A percentile compares a stretch with the other conserved stretches of the same genome.
Evolutionary conservation across 2,329 filamentous ascomycete genomes (phyloP).

Genomic region (Aspergillus terreus): DNA sequence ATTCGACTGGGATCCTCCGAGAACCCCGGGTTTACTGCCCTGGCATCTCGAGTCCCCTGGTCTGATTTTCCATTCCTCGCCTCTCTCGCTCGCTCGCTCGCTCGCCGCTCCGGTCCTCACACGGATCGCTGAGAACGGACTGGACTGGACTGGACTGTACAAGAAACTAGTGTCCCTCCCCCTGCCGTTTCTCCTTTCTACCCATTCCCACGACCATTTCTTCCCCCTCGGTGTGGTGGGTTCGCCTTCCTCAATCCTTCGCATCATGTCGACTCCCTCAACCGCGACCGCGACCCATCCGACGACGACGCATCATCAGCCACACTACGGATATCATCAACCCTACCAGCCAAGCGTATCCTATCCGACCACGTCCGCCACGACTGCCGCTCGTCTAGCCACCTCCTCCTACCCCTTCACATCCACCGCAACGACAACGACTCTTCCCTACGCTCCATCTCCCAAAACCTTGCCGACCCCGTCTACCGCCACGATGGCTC

Average conservation of each 20-base stretch:
- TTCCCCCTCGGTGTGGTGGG: not conserved
- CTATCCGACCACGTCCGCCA: constrained; percentile 48
- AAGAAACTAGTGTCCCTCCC: not conserved
- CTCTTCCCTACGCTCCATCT: constrained; percentile 31
- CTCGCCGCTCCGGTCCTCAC: not conserved
- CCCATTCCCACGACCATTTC: not conserved
- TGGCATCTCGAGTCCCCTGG: constrained; percentile 1
- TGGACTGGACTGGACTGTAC: not conserved
- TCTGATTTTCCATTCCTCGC: not conserved
- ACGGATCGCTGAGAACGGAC: not conserved
- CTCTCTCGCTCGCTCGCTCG: not conserved
- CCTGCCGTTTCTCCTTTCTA: not conserved
- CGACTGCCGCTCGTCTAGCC: constrained; percentile 38
- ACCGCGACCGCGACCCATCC: constrained; percentile 70
- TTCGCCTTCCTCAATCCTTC: constrained; percentile 10
- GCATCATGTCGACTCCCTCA: constrained; percentile 74
- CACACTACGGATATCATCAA: constrained; percentile 59
- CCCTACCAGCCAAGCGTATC: constrained; percentile 53
- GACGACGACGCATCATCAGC: constrained; percentile 59
- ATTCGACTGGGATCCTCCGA: not conserved
- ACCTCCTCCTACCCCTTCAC: constrained; percentile 43
- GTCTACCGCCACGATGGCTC: constrained; percentile 29
- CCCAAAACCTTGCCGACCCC: constrained; percentile 37
- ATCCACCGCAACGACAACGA: constrained; percentile 28
- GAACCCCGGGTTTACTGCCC: not conserved